Percentiles rank a stretch among this genome's conserved stretches.
These are phyloP conservation scores for Avena insularis DNA, from an alignment of 176 grass and related monocot species.

Conservation along the genomic window DNA sequence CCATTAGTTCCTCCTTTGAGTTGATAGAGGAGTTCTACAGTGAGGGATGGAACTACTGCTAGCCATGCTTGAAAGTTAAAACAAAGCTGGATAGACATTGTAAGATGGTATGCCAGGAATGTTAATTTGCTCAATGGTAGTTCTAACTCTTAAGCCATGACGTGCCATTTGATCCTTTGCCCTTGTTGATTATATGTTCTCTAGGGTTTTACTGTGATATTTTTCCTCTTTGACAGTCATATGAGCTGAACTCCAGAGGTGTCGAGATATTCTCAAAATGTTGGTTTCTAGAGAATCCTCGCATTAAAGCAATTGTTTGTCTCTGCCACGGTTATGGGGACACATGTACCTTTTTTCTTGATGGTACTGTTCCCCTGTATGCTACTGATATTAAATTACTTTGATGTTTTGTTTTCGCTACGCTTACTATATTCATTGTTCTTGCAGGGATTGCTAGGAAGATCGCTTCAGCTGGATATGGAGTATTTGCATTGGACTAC, in stretches of 20 bases:
- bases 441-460: slow-evolving; percentile 82
- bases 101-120: slow-evolving; percentile 7
- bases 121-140: slow-evolving; percentile 24
- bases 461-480: slow-evolving; percentile 83
- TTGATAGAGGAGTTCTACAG: slow-evolving; percentile 2
- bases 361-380: slow-evolving; percentile 61
- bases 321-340: slow-evolving; percentile 97
- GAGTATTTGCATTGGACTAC: slow-evolving; percentile 92
- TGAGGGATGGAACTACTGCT: slow-evolving; percentile 22
- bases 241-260: slow-evolving; percentile 83
- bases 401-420: slow-evolving; percentile 31
- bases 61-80: not conserved
- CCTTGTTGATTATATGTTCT: slow-evolving; percentile 38
- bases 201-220: not conserved
- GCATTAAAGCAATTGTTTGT: slow-evolving; percentile 80
- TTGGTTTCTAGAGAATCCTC: slow-evolving; percentile 75
- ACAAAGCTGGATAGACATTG: not conserved
- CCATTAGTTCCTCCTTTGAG: slow-evolving; percentile 26
- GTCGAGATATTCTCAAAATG: slow-evolving; percentile 94
- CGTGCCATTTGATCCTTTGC: not conserved
- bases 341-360: slow-evolving; percentile 98
- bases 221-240: slow-evolving; percentile 55
- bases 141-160: not conserved
- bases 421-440: slow-evolving; percentile 28
- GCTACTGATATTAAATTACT: slow-evolving; percentile 26